A percentile compares a stretch with the other conserved stretches of the same genome.
These are phyloP conservation scores for Gardenia jasminoides DNA, from an alignment of 257 asterid genomes.

Conservation along the genomic window DNA sequence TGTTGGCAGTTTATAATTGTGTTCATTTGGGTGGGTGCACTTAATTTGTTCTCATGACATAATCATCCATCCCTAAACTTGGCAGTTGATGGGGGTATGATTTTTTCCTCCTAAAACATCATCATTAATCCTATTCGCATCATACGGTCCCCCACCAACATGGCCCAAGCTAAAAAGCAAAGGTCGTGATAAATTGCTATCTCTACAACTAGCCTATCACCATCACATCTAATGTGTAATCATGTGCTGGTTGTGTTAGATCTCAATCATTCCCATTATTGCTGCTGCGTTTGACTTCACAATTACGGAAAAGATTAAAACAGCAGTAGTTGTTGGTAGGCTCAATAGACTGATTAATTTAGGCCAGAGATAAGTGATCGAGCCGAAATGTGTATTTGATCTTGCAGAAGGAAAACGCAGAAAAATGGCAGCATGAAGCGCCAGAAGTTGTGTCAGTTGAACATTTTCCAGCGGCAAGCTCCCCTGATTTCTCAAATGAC, in stretches of 20 bases:
- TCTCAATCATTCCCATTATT: slow-evolving; percentile 13
- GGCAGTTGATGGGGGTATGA: not conserved
- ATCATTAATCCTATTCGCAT: slow-evolving; percentile 4
- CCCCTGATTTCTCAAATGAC: slow-evolving; percentile 59
- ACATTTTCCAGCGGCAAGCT: slow-evolving; percentile 80
- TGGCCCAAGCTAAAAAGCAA: slow-evolving; percentile 8
- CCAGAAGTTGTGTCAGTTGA: slow-evolving; percentile 85
- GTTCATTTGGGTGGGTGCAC: not conserved
- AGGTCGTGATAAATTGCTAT: slow-evolving; percentile 28
- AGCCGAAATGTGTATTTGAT: not conserved
- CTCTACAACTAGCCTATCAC: slow-evolving; percentile 24
- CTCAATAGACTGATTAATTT: not conserved
- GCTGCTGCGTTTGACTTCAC: not conserved
- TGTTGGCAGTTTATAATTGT: not conserved
- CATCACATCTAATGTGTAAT: slow-evolving; percentile 16
- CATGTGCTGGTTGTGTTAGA: slow-evolving; percentile 20
- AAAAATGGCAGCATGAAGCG: slow-evolving; percentile 66
- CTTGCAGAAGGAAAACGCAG: slow-evolving; percentile 58
- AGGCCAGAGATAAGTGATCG: not conserved
- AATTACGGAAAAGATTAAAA: not conserved
- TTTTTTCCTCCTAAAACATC: not conserved
- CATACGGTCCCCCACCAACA: slow-evolving; percentile 26
- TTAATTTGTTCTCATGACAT: not conserved
- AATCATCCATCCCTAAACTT: not conserved
- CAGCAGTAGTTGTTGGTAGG: not conserved